These are phyloP conservation scores for Colletotrichum higginsianum DNA, from an alignment of 2,329 filamentous ascomycete genomes.

Conservation along the genomic window DNA sequence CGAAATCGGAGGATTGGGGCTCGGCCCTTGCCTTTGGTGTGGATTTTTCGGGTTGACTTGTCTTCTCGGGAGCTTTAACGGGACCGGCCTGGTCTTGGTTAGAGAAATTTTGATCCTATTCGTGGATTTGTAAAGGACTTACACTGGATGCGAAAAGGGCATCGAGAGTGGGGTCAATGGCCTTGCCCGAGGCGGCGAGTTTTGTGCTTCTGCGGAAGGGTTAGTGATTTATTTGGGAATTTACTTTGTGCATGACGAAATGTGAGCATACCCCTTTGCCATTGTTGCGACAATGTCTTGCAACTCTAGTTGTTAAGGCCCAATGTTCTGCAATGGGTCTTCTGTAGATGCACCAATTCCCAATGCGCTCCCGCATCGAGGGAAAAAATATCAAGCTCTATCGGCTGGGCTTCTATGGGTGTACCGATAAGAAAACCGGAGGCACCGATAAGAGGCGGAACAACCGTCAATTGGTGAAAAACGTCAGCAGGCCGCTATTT, in stretches of 20 bases:
- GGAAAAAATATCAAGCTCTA: conserved; percentile 37
- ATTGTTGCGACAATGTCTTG: conserved; percentile 36
- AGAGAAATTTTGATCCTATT: conserved; percentile 34
- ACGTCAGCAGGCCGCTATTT: conserved; percentile 39
- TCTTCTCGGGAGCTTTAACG: conserved; percentile 61
- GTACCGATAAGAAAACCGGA: conserved; percentile 11
- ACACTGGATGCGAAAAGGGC: conserved; percentile 82
- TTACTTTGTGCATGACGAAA: too few species aligned
- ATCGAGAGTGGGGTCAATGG: conserved; percentile 78
- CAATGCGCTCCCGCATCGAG: conserved; percentile 13
- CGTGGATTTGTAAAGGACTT: conserved; percentile 55
- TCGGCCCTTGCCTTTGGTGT: conserved; percentile 52
- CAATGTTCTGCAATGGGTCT: conserved; percentile 29
- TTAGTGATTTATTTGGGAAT: conserved; percentile 1
- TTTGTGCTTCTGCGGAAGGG: conserved; percentile 17
- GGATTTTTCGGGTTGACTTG: conserved; percentile 60
- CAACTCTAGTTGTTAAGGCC: not conserved
- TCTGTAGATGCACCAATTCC: conserved; percentile 32
- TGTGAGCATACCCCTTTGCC: conserved; percentile 43
- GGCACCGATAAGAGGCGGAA: conserved; percentile 37
- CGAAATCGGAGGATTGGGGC: conserved; percentile 46
- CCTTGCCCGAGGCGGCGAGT: conserved; percentile 64
- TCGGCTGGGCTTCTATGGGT: conserved; percentile 20
- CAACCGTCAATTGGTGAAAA: conserved; percentile 39
- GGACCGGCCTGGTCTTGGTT: conserved; percentile 63